phyloP scores from a whole-genome alignment of 306 rosid species.

The Herpetospermum pedunculosum region DNA sequence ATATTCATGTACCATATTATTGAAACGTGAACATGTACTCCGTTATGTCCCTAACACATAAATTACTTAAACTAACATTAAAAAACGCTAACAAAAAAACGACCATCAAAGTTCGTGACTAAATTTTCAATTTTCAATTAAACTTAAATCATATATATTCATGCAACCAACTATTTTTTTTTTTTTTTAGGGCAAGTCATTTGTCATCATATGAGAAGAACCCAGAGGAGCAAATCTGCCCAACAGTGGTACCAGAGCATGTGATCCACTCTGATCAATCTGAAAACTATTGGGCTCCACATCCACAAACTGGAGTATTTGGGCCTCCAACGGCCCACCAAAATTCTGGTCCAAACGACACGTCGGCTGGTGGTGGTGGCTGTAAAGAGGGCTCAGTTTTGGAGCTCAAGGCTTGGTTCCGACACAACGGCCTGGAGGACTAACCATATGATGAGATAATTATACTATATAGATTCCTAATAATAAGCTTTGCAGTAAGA shows the following conservation, averaged over 20 bases:
- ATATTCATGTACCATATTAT: too few species aligned
- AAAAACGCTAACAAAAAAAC: too few species aligned
- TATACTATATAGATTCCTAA: too few species aligned
- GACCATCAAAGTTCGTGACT: too few species aligned
- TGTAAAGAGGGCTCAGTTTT: not conserved
- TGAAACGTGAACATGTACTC: too few species aligned
- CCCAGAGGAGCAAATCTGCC: not conserved
- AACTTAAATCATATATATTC: too few species aligned
- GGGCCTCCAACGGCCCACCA: not conserved
- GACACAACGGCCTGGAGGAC: not conserved
- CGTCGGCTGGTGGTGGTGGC: not conserved
- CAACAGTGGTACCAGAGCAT: not conserved
- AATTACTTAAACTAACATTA: too few species aligned
- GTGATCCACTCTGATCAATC: not conserved
- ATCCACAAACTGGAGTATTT: not conserved
- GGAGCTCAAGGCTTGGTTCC: not conserved
- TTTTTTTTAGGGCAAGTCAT: not conserved
- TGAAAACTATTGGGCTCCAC: not conserved
- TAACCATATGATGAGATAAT: too few species aligned
- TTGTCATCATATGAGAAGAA: slow-evolving; percentile 3
- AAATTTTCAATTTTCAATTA: too few species aligned
- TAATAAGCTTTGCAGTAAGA: too few species aligned
- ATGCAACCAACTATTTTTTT: not conserved
- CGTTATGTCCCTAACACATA: too few species aligned
- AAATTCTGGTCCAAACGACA: not conserved